A percentile compares a stretch with the other conserved stretches of the same genome.
Conservation (phyloP, 768 basidiomycete genomes). For the Daedalea quercina region DNA sequence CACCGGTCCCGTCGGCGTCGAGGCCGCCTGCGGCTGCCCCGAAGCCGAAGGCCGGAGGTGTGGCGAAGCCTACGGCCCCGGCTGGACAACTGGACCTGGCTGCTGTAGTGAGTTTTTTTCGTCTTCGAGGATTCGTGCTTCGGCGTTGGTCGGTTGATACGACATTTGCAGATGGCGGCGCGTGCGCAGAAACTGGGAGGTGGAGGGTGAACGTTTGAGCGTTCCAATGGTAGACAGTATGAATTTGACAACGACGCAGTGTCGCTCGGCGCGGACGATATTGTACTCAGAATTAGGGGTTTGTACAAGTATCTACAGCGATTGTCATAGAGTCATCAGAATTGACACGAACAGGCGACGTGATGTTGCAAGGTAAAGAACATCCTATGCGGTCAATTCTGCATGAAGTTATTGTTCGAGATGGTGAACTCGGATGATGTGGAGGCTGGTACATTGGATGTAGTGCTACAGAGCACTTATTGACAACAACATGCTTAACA, state of each 20-base stretch:
- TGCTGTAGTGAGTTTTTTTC: conserved; percentile 53
- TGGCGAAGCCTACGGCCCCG: conserved; percentile 34
- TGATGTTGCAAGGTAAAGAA: no score
- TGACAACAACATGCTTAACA: not conserved
- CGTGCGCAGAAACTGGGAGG: conserved; percentile 61
- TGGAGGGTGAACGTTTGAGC: not conserved
- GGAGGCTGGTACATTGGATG: not conserved
- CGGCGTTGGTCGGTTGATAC: not conserved
- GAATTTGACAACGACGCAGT: no score
- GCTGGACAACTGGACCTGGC: conserved; percentile 75
- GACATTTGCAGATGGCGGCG: conserved; percentile 54
- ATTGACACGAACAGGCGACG: no score
- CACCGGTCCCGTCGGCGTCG: conserved; percentile 53
- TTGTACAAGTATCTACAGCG: no score
- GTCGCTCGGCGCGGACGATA: no score
- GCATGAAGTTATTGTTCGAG: no score
- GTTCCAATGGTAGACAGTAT: no score
- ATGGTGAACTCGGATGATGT: no score
- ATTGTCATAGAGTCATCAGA: no score
- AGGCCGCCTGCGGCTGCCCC: conserved; percentile 37
- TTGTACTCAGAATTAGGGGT: no score
- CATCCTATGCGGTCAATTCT: no score
- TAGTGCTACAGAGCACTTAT: not conserved
- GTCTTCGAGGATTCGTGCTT: no score
- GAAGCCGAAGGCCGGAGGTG: conserved; percentile 33